phyloP scores from a whole-genome alignment of 495 filamentous ascomycete species.

The Usnea hakonensis region DNA sequence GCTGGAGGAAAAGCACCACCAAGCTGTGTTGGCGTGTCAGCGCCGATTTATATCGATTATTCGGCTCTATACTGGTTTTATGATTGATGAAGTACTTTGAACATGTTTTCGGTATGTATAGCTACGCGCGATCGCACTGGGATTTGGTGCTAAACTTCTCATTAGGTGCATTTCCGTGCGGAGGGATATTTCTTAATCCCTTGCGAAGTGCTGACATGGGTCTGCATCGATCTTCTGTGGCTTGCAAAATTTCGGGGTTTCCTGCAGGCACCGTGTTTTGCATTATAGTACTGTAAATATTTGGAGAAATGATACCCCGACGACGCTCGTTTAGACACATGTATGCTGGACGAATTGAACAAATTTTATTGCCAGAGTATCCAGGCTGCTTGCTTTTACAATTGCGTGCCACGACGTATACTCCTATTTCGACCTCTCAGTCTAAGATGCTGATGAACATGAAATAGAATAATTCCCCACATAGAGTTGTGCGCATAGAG shows the following conservation, averaged over 20 bases:
- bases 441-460: background rate
- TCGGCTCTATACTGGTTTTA: constrained; percentile 69
- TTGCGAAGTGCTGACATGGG: background rate
- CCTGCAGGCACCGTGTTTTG: background rate
- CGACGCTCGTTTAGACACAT: background rate
- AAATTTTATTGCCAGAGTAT: background rate
- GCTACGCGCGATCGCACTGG: background rate
- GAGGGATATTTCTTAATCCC: background rate
- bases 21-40: constrained; percentile 37
- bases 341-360: background rate
- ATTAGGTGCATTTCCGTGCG: background rate
- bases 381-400: background rate
- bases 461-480: no score
- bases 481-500: background rate
- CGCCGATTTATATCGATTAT: constrained; percentile 49
- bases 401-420: background rate
- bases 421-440: background rate
- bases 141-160: background rate
- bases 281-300: background rate
- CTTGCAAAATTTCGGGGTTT: background rate
- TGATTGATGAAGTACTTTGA: constrained; percentile 22
- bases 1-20: constrained; percentile 49
- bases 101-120: background rate
- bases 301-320: background rate
- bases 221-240: background rate